A percentile compares a stretch with the other conserved stretches of the same genome.
Evolutionary conservation across 129 eudicot genomes (phyloP).

Genomic region (Kitagawia praeruptora): DNA sequence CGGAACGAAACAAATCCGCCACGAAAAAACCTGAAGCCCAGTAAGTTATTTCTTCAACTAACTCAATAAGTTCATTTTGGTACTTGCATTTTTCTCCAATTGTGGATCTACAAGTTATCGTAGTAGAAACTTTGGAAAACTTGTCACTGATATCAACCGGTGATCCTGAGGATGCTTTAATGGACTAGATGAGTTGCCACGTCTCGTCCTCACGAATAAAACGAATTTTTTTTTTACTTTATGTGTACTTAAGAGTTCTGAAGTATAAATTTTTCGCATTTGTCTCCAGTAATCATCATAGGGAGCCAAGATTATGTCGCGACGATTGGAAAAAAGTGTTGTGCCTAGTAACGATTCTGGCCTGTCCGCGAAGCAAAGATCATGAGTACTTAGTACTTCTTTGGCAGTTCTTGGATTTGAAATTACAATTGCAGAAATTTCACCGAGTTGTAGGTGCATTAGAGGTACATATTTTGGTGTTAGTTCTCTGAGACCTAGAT

Average conservation of each 20-base stretch:
- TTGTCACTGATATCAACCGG: slow-evolving; percentile 12
- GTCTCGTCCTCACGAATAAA: slow-evolving; percentile 25
- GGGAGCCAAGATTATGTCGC: slow-evolving; percentile 10
- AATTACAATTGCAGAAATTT: slow-evolving; percentile 19
- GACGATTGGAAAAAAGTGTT: slow-evolving; percentile 7
- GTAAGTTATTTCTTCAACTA: neutral
- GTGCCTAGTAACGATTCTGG: slow-evolving; percentile 11
- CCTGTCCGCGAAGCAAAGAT: slow-evolving; percentile 16
- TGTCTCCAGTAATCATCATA: slow-evolving; percentile 16
- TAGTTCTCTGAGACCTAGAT: slow-evolving; percentile 14
- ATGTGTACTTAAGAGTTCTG: slow-evolving; percentile 25
- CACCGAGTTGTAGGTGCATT: slow-evolving; percentile 25
- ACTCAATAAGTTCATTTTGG: too few species aligned
- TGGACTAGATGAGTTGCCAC: slow-evolving; percentile 11
- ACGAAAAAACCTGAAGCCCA: neutral
- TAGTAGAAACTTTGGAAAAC: neutral
- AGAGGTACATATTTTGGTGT: slow-evolving; percentile 22
- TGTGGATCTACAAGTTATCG: too few species aligned
- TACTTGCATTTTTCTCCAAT: too few species aligned
- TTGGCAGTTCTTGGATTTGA: slow-evolving; percentile 21
- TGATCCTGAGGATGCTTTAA: neutral
- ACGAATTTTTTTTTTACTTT: slow-evolving; percentile 16
- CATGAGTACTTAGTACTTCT: slow-evolving; percentile 22
- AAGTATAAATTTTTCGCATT: too few species aligned
- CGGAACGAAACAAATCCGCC: neutral